Evolutionary conservation across 805 yeast species (phyloP).

Genomic region (Starmerella roubikii): DNA sequence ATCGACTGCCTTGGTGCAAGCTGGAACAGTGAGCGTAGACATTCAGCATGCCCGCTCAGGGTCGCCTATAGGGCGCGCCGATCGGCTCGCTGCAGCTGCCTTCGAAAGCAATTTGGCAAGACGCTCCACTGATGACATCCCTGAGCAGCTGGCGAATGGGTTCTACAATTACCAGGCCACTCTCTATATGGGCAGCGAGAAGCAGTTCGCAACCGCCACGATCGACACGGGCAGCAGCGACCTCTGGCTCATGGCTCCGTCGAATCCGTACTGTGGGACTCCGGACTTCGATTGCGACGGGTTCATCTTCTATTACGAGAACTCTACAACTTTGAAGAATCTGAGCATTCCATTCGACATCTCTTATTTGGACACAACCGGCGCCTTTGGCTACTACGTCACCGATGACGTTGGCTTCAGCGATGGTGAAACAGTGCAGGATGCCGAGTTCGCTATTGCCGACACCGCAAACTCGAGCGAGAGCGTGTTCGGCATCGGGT

Average conservation of each 20-base stretch:
- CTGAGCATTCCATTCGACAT: conserved; percentile 26
- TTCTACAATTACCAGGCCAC: conserved; percentile 22
- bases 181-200: conserved; percentile 41
- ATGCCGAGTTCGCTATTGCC: conserved; percentile 58
- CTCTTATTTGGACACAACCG: conserved; percentile 33
- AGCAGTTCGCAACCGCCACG: conserved; percentile 37
- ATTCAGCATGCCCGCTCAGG: not conserved
- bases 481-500: conserved; percentile 46
- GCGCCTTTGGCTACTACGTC: conserved; percentile 41
- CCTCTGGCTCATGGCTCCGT: conserved; percentile 36
- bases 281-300: conserved; percentile 18
- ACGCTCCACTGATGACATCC: not conserved
- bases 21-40: not conserved
- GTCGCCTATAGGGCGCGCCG: conserved; percentile 6
- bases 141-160: conserved; percentile 20
- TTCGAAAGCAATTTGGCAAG: not conserved
- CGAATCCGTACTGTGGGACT: conserved; percentile 12
- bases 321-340: conserved; percentile 19
- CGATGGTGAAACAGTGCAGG: conserved; percentile 30
- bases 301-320: conserved; percentile 19
- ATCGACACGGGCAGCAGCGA: conserved; percentile 65
- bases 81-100: not conserved
- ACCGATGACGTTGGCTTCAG: conserved; percentile 41
- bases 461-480: conserved; percentile 43
- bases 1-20: not conserved